These are phyloP conservation scores for Pueraria montana DNA, from an alignment of 306 rosid species.

Conservation along the genomic window DNA sequence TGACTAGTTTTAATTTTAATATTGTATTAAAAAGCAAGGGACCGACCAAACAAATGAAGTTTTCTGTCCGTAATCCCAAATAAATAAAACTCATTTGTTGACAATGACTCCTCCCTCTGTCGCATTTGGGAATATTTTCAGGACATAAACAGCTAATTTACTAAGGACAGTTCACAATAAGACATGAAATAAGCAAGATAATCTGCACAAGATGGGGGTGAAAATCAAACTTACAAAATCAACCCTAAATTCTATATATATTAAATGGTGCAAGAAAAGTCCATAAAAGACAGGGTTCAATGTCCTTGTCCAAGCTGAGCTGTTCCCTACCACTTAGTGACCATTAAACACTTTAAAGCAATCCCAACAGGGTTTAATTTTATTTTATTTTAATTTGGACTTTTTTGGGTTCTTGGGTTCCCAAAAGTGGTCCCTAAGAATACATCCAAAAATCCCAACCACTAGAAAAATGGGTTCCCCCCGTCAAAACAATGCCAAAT, in stretches of 20 bases:
- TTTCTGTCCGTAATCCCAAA: constrained; percentile 57
- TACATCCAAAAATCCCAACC: constrained; percentile 79
- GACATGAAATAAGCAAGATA: constrained; percentile 54
- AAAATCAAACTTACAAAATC: constrained; percentile 36
- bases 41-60: constrained; percentile 66
- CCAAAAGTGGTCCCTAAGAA: constrained; percentile 63
- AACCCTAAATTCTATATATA: background rate
- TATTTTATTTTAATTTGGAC: constrained; percentile 38
- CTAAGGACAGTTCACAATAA: constrained; percentile 56
- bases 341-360: constrained; percentile 62
- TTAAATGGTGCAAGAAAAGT: constrained; percentile 47
- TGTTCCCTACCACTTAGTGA: constrained; percentile 71
- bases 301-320: constrained; percentile 82
- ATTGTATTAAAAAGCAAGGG: constrained; percentile 42
- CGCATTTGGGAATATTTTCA: constrained; percentile 63
- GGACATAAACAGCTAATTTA: constrained; percentile 71
- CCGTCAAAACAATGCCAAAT: constrained; percentile 61
- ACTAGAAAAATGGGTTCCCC: constrained; percentile 50
- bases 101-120: constrained; percentile 67
- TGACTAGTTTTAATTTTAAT: constrained; percentile 32
- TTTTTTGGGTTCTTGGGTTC: constrained; percentile 39
- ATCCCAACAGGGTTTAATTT: constrained; percentile 56
- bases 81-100: constrained; percentile 64
- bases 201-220: constrained; percentile 54
- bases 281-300: constrained; percentile 79